Conservation (phyloP, 164 flowering plant genomes). For the Santalum album region DNA sequence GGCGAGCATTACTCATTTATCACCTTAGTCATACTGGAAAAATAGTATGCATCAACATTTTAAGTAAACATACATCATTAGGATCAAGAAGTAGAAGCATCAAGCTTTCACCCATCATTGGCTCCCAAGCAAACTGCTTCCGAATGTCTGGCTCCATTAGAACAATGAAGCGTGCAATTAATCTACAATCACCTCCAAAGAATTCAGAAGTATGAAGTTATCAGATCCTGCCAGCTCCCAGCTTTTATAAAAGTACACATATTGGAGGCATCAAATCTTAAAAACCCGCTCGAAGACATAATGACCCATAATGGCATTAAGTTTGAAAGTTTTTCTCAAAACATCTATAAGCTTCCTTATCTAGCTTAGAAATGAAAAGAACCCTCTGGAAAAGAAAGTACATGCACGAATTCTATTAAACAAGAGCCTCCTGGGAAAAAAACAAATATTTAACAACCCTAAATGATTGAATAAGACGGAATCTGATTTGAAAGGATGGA, state of each 20-base stretch:
- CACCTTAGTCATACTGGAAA: not conserved
- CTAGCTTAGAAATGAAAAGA: too few relatives aligned
- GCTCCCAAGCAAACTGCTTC: conserved; percentile 94
- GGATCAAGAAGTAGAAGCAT: conserved; percentile 82
- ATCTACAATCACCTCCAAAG: conserved; percentile 37
- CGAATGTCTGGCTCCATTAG: conserved; percentile 54
- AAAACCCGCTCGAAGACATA: too few relatives aligned
- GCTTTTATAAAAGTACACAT: not conserved
- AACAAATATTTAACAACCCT: too few relatives aligned
- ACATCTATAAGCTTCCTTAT: too few relatives aligned
- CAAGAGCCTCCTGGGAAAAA: too few relatives aligned
- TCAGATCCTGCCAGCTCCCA: not conserved
- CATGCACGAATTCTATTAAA: too few relatives aligned
- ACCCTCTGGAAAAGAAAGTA: too few relatives aligned
- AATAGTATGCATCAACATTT: not conserved
- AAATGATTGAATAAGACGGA: too few relatives aligned
- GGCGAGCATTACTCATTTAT: not conserved
- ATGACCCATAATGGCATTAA: too few relatives aligned
- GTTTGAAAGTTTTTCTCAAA: too few relatives aligned
- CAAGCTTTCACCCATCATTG: conserved; percentile 79
- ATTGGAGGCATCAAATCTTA: too few relatives aligned
- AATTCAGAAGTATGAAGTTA: not conserved
- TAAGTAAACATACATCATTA: conserved; percentile 49
- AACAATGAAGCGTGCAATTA: conserved; percentile 50
- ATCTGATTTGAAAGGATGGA: too few relatives aligned